Base-by-base conservation (phyloP, 1,284 basidiomycete species). In the Ceratobasidium sp. region DNA sequence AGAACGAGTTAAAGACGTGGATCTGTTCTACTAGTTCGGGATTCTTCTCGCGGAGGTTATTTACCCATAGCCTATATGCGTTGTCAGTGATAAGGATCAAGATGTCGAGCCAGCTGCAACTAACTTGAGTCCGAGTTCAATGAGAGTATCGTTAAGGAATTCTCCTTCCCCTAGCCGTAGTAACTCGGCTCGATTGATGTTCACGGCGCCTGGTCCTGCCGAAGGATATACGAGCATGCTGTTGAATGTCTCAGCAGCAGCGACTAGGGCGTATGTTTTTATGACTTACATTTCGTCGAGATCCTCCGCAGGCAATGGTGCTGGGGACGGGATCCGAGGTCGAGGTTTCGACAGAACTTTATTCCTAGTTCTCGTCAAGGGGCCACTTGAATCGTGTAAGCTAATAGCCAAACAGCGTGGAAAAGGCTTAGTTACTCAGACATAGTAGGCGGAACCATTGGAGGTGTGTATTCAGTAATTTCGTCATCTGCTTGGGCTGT, bases 1-100 rank as follows among this genome's bases (percentile, higher is more conserved):
- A 98, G 83, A 98, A 99, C 0, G 96, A 96, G 79, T 91, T 98
- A 84, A 99, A 98, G 5, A 99, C 85, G 78, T 98, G 89, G 1
- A 97, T 86, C 76, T 93, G 85, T 5, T 90, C 86, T 1, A 88
- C 92, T 12, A 93, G 81, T 12, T 83, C 83, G 0, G 90, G 88
- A 73, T 91, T 78, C 32, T 77, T 79, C 32, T 79, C 80, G 72
- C 87, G 84, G 26, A 93, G 79, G 14, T 86, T 83, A 67, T 83
- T 84, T 12, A 91, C 81, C 86, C 91, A 92, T 23, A 89, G 82
- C 78, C 94, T 96, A 72, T 10, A 55, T 48, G 30, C 26, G 6
- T n/a, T n/a, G 48, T 48, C 26, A 70, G 23, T 53, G 60, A n/a
- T 57, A 6, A 46, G 36, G 8, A 39, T 39, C 36, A 65, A 10